A percentile compares a stretch with the other conserved stretches of the same genome.
Conservation (phyloP, 176 grass and related monocot genomes). For the Luzula sylvatica region DNA sequence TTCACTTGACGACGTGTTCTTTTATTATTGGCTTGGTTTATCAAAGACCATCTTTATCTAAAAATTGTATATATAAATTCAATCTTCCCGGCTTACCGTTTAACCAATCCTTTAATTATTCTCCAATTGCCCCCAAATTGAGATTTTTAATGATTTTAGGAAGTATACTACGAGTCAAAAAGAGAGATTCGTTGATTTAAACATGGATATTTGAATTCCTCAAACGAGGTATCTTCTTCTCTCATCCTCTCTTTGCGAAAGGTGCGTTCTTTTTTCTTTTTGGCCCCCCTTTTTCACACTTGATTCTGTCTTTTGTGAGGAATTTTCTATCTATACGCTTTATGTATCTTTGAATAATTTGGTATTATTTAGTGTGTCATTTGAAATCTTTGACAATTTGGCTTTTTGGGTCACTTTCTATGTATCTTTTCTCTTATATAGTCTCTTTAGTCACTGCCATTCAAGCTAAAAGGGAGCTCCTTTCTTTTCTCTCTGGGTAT, state of each 20-base stretch:
- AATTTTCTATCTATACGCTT: conserved; percentile 1
- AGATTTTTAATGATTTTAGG: too few species aligned
- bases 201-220: neutral
- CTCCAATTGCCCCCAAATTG: neutral
- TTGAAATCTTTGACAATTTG: neutral
- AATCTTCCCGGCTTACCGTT: too few species aligned
- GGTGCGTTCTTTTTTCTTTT: conserved; percentile 13
- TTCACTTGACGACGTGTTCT: too few species aligned
- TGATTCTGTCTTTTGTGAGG: neutral
- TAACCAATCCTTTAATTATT: neutral
- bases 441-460: neutral
- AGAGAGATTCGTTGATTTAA: neutral
- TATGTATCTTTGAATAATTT: neutral
- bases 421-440: neutral
- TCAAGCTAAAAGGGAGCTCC: neutral
- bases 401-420: neutral
- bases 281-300: neutral
- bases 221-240: conserved; percentile 16
- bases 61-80: too few species aligned
- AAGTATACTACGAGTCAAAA: too few species aligned
- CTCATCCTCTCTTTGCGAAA: conserved; percentile 27
- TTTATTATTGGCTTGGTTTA: too few species aligned
- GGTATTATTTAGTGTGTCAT: conserved; percentile 4
- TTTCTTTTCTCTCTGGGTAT: neutral
- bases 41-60: too few species aligned